Conservation (phyloP, 345 rosid species). For the Excoecaria cochinchinensis region DNA sequence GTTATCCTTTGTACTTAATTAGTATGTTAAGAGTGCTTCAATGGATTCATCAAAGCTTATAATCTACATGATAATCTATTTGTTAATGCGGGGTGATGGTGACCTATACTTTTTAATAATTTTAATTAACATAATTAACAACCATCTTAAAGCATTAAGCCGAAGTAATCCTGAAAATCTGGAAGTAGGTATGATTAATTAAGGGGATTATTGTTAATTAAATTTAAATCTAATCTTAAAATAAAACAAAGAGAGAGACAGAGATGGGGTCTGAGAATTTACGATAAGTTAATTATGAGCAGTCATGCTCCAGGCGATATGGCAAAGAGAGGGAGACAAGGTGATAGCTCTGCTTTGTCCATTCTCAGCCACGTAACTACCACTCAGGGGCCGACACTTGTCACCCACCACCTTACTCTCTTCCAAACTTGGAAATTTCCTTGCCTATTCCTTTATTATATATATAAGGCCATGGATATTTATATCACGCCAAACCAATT, state of each 20-base stretch:
- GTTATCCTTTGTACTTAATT: background rate
- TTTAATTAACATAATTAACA: background rate
- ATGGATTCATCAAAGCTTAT: background rate
- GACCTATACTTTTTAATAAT: background rate
- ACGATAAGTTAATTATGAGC: conserved; percentile 18
- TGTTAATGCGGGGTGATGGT: background rate
- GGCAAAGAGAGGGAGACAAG: conserved; percentile 32
- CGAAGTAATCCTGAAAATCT: conserved; percentile 22
- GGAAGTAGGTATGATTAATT: background rate
- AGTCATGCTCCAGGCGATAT: conserved; percentile 37
- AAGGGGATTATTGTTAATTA: no score
- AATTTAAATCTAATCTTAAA: background rate
- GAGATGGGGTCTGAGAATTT: conserved; percentile 20
- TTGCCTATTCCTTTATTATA: background rate
- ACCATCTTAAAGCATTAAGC: background rate
- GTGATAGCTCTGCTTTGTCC: conserved; percentile 40
- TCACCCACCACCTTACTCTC: conserved; percentile 2
- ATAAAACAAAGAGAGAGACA: conserved; percentile 3
- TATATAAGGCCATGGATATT: background rate
- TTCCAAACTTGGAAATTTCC: background rate
- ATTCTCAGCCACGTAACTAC: conserved; percentile 7
- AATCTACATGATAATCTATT: background rate
- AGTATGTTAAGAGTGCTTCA: background rate
- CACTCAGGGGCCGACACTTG: conserved; percentile 11
- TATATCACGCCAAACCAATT: no score